Percentiles rank a stretch among this genome's conserved stretches.
Evolutionary conservation across 73 alveolate genomes (phyloP).

Genomic region (Paramecium sonneborni): DNA sequence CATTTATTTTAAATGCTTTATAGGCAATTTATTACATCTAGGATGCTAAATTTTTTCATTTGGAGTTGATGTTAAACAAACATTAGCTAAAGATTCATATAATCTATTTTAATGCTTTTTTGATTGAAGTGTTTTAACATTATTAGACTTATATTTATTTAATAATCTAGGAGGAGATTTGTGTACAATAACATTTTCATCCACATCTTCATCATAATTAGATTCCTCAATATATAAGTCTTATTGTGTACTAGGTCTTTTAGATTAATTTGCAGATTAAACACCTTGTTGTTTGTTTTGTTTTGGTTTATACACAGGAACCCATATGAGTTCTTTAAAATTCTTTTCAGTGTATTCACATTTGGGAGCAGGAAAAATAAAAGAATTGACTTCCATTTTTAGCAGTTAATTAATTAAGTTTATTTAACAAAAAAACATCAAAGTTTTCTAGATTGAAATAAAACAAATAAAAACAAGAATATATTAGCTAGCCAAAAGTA

Average conservation of each 20-base stretch:
- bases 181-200: background rate
- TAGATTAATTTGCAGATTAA: background rate
- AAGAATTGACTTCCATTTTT: slow-evolving; percentile 61
- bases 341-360: slow-evolving; percentile 54
- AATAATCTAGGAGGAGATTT: slow-evolving; percentile 3
- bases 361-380: slow-evolving; percentile 65
- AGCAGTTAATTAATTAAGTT: slow-evolving; percentile 11
- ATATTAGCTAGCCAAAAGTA: too few relatives aligned
- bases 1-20: background rate
- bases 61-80: background rate
- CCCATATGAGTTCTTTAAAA: slow-evolving; percentile 42
- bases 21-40: background rate
- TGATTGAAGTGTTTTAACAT: background rate
- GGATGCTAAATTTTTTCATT: background rate
- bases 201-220: slow-evolving; percentile 3
- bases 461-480: background rate
- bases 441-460: background rate
- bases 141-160: background rate
- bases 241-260: slow-evolving; percentile 17
- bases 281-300: background rate
- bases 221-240: background rate
- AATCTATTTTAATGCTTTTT: background rate
- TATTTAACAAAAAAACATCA: background rate
- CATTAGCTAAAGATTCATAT: background rate
- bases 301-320: slow-evolving; percentile 5